Evolutionary conservation across 495 filamentous ascomycete species (phyloP).

Genomic region (Penicillium bialowiezense): DNA sequence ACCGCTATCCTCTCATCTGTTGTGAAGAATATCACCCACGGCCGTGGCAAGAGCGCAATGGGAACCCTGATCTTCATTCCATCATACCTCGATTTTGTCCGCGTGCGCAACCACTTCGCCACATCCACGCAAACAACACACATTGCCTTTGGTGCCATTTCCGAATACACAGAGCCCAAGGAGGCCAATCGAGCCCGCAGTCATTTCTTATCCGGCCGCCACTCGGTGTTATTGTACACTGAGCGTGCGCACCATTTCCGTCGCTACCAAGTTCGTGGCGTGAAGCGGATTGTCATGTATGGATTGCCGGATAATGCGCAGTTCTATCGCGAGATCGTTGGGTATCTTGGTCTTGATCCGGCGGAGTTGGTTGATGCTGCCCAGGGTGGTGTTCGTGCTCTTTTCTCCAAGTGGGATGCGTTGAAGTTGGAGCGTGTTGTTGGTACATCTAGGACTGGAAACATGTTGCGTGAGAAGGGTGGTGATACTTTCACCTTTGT

Average conservation of each 20-base stretch:
- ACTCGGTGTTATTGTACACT: conserved; percentile 83
- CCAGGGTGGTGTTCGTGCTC: conserved; percentile 54
- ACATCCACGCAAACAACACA: conserved; percentile 63
- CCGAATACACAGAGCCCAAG: conserved; percentile 75
- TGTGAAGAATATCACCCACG: conserved; percentile 50
- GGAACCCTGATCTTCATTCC: conserved; percentile 86
- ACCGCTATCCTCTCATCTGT: conserved; percentile 73
- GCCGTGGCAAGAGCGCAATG: conserved; percentile 35
- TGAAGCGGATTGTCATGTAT: conserved; percentile 79
- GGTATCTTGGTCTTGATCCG: conserved; percentile 55
- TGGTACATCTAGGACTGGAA: conserved; percentile 66
- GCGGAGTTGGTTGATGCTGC: conserved; percentile 33
- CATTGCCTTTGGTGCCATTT: conserved; percentile 79
- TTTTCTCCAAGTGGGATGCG: conserved; percentile 88
- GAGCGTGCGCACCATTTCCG: conserved; percentile 94
- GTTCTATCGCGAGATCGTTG: conserved; percentile 88
- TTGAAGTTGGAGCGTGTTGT: conserved; percentile 87
- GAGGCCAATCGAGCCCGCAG: conserved; percentile 80
- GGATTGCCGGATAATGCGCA: conserved; percentile 80
- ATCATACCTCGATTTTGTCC: conserved; percentile 89
- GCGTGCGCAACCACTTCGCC: conserved; percentile 86
- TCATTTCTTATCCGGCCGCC: conserved; percentile 79
- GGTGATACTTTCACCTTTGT: conserved; percentile 79
- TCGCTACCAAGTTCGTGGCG: conserved; percentile 75
- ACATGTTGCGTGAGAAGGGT: conserved; percentile 69